Conservation (phyloP, 176 grass and related monocot genomes). For the Urochloa ruziziensis region DNA sequence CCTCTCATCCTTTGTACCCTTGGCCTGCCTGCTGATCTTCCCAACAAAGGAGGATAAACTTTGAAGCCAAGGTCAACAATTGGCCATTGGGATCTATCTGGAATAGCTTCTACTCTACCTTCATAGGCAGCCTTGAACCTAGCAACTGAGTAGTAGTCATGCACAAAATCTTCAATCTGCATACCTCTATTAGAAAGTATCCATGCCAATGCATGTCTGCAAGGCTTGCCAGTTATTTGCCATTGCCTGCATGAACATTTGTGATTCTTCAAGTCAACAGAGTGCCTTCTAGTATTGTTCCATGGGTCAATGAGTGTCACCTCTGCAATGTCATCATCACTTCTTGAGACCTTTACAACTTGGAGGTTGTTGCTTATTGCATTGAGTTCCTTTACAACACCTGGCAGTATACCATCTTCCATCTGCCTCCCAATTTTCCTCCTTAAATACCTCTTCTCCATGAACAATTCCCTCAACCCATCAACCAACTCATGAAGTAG, state of each 20-base stretch:
- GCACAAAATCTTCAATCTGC: too few relatives aligned
- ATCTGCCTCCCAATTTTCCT: too few relatives aligned
- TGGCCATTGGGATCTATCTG: not conserved
- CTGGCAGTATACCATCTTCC: not conserved
- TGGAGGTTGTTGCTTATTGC: not conserved
- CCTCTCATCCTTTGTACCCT: too few relatives aligned
- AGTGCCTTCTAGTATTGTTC: not conserved
- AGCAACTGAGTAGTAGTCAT: too few relatives aligned
- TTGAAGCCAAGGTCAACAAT: not conserved
- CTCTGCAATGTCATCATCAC: not conserved
- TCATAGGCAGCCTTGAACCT: not conserved
- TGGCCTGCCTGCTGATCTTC: not conserved
- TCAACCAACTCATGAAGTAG: too few relatives aligned
- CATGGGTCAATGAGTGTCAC: not conserved
- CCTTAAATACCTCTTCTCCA: too few relatives aligned
- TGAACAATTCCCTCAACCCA: too few relatives aligned
- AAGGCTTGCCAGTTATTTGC: not conserved
- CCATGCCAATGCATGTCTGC: not conserved
- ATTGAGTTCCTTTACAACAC: not conserved
- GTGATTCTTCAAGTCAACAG: not conserved
- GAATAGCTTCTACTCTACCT: not conserved
- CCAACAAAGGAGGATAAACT: not conserved
- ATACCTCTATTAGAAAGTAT: too few relatives aligned
- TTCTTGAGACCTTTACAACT: not conserved
- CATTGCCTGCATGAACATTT: not conserved